Conservation (phyloP, 2,329 filamentous ascomycete genomes). For the Gremmenia infestans region DNA sequence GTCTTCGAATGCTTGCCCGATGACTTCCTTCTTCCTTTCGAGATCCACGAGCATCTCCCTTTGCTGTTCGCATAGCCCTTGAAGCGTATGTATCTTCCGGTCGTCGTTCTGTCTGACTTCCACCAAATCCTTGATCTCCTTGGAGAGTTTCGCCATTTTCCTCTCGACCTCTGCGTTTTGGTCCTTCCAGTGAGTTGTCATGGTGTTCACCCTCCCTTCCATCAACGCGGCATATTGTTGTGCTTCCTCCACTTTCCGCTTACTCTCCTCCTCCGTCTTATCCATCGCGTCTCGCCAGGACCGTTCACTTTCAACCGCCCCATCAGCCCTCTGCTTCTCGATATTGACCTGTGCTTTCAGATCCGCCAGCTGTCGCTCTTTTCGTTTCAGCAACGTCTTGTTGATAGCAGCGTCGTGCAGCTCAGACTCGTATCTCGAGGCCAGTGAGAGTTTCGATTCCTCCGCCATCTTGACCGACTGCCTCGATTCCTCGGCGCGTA, state of each 20-base stretch:
- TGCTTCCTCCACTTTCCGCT: constrained; percentile 61
- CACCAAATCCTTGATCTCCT: constrained; percentile 50
- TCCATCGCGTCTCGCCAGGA: constrained; percentile 62
- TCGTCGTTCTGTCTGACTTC: constrained; percentile 55
- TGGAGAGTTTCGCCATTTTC: constrained; percentile 43
- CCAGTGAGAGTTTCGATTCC: constrained; percentile 65
- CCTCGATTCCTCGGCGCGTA: constrained; percentile 65
- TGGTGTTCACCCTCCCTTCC: constrained; percentile 65
- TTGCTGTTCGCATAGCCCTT: constrained; percentile 69
- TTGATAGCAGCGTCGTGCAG: constrained; percentile 67
- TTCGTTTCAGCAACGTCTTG: constrained; percentile 63
- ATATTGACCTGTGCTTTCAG: constrained; percentile 58
- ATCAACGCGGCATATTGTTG: constrained; percentile 60
- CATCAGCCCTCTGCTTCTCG: constrained; percentile 57
- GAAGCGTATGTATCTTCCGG: constrained; percentile 57
- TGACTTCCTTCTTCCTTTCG: constrained; percentile 55
- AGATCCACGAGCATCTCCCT: constrained; percentile 61
- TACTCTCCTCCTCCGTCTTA: constrained; percentile 53
- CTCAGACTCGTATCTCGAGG: constrained; percentile 64
- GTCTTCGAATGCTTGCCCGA: constrained; percentile 53
- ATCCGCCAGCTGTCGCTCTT: constrained; percentile 69
- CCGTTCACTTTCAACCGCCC: constrained; percentile 55
- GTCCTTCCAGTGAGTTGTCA: constrained; percentile 61
- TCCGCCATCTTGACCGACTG: constrained; percentile 63
- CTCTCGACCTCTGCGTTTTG: constrained; percentile 58